Percentiles rank a stretch among this genome's conserved stretches.
Evolutionary conservation across 805 yeast species (phyloP).

Genomic region (Metschnikowia proteae): DNA sequence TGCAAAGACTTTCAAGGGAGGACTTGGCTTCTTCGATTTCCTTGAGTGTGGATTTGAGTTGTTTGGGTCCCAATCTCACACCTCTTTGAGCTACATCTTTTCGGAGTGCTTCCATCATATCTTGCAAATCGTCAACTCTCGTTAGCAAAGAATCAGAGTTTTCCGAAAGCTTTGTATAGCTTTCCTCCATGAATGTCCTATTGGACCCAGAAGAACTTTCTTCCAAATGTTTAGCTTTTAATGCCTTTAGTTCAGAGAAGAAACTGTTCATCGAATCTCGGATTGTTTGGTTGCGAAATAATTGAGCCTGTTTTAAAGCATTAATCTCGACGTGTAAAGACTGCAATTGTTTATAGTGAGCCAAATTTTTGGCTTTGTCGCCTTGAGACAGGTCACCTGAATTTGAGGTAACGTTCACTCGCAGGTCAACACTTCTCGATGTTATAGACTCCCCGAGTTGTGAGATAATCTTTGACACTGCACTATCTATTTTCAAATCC

Average conservation of each 20-base stretch:
- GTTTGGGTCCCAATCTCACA: constrained; percentile 72
- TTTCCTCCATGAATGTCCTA: constrained; percentile 66
- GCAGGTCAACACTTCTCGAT: not conserved
- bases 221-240: constrained; percentile 47
- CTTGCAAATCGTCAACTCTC: constrained; percentile 87
- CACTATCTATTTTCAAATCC: constrained; percentile 8
- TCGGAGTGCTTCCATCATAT: constrained; percentile 80
- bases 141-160: constrained; percentile 74
- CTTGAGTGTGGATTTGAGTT: constrained; percentile 58
- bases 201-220: constrained; percentile 32
- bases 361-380: constrained; percentile 12
- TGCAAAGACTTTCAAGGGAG: constrained; percentile 51
- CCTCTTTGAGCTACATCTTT: constrained; percentile 92
- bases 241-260: constrained; percentile 43
- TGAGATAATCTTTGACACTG: constrained; percentile 8
- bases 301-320: constrained; percentile 55
- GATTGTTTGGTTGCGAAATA: constrained; percentile 39
- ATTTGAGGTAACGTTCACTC: not conserved
- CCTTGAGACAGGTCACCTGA: not conserved
- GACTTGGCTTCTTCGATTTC: constrained; percentile 59
- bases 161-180: constrained; percentile 67
- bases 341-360: constrained; percentile 11
- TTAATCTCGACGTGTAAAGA: constrained; percentile 57
- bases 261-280: constrained; percentile 43
- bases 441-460: constrained; percentile 11